phyloP scores from a whole-genome alignment of 495 filamentous ascomycete species.

The Talaromyces liani region DNA sequence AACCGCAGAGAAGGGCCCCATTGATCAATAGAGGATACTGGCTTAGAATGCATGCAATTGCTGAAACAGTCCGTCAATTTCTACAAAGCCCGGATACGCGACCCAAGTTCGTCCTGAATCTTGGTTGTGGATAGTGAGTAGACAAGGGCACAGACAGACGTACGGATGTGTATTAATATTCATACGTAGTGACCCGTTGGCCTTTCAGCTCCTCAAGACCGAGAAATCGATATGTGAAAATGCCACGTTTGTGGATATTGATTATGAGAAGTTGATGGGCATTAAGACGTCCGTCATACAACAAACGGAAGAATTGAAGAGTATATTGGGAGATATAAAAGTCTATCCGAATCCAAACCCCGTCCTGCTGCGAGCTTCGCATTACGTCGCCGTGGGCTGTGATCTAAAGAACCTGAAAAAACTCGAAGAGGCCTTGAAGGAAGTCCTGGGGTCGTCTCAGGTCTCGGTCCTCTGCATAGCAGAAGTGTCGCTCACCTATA shows the following conservation, averaged over 20 bases:
- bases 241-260: constrained; percentile 74
- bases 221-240: constrained; percentile 47
- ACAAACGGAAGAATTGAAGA: constrained; percentile 48
- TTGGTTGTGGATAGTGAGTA: constrained; percentile 88
- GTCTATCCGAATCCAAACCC: constrained; percentile 32
- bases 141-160: constrained; percentile 4
- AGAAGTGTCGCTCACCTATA: constrained; percentile 88
- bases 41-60: constrained; percentile 75
- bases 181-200: constrained; percentile 70
- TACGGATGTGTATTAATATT: constrained; percentile 18
- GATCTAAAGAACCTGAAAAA: constrained; percentile 61
- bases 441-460: constrained; percentile 43
- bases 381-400: constrained; percentile 75
- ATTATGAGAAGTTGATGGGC: constrained; percentile 72
- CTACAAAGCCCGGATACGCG: constrained; percentile 50
- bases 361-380: constrained; percentile 53
- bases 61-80: constrained; percentile 63
- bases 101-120: constrained; percentile 70
- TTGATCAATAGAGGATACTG: constrained; percentile 86
- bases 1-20: constrained; percentile 70
- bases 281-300: constrained; percentile 64
- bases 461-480: constrained; percentile 70
- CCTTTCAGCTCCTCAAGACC: constrained; percentile 70
- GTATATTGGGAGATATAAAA: constrained; percentile 42
- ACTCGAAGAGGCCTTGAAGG: constrained; percentile 49